Conservation (phyloP, 495 filamentous ascomycete genomes). For the Xylaria castorea region DNA sequence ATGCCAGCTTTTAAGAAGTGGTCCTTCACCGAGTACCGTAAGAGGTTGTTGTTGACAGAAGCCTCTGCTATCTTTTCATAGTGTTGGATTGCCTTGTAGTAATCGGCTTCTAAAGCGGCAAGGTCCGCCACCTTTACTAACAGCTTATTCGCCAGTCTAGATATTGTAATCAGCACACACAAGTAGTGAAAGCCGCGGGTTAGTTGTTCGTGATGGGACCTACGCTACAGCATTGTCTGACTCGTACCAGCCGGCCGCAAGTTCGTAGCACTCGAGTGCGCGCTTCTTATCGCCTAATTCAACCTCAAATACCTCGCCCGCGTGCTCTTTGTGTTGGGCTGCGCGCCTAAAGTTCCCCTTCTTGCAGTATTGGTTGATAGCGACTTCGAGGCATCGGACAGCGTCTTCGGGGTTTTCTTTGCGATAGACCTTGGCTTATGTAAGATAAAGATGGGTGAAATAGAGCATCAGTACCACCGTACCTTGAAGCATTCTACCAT, state of each 20-base stretch:
- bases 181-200: neutral
- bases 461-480: neutral
- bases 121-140: slow-evolving; percentile 89
- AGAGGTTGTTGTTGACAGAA: slow-evolving; percentile 77
- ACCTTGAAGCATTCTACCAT: slow-evolving; percentile 60
- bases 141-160: slow-evolving; percentile 84
- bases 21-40: slow-evolving; percentile 91
- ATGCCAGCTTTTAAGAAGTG: slow-evolving; percentile 92
- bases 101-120: slow-evolving; percentile 78
- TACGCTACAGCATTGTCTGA: slow-evolving; percentile 86
- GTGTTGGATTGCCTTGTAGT: slow-evolving; percentile 76
- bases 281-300: slow-evolving; percentile 77
- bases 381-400: slow-evolving; percentile 71
- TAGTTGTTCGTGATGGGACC: slow-evolving; percentile 38
- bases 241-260: slow-evolving; percentile 86
- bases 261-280: slow-evolving; percentile 79
- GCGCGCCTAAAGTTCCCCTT: slow-evolving; percentile 89
- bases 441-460: neutral
- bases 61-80: slow-evolving; percentile 80
- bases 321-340: slow-evolving; percentile 83
- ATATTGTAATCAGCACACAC: slow-evolving; percentile 31
- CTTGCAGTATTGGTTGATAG: slow-evolving; percentile 78
- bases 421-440: slow-evolving; percentile 58
- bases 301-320: slow-evolving; percentile 81
- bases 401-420: slow-evolving; percentile 81